Base-by-base conservation (phyloP, 331 rosid genomes). In the Acacia concinna region DNA sequence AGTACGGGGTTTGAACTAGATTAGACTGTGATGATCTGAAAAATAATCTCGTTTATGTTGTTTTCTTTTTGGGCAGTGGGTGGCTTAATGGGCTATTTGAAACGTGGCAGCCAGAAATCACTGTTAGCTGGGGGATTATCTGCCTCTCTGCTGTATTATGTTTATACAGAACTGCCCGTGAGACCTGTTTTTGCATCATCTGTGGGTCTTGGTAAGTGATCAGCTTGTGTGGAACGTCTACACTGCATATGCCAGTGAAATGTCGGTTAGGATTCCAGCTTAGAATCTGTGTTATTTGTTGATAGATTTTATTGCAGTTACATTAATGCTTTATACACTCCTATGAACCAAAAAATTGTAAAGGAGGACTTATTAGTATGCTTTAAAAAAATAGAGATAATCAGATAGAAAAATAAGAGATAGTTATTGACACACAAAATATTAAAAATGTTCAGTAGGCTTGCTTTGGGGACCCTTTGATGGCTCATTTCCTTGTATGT, bases 101-200 rank as follows among this genome's bases (percentile, higher is more conserved):
- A 96, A 89, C 83, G 95, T 78, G 98, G 98, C 81, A 96, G 99
- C 92, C 90, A 88, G 85, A 93, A 89, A 69, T 96, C 99, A 68
- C 87, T 91, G 77, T 76, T 96, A 88, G 92, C 99, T 20, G 99
- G 99, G 37, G 97, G 93, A 56, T 10, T 88, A 81, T 91, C 98
- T 70, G 89, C 97, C 8, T 81, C 93, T 3, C 51, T 91, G 31
- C 86, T 96, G 13, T 89, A 38, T 84, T 88, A 57, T 81, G 93
- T 96, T 72, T 84, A 44, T 64, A 85, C 92, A 60, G 81, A 86
- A 83, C 97, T 96, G 64, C 99, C 98, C 21, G 78, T 57, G 65
- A 96, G 85, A 71, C 98, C 98, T 12, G 88, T 86, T 57, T 82
- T 91, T 41, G 99, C 99, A 68, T 96, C 99, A 69, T 87, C 97